Evolutionary conservation across 2,329 filamentous ascomycete species (phyloP), one percentile per base, ranked within the genome.

Genomic region (Botrytis fragariae): DNA sequence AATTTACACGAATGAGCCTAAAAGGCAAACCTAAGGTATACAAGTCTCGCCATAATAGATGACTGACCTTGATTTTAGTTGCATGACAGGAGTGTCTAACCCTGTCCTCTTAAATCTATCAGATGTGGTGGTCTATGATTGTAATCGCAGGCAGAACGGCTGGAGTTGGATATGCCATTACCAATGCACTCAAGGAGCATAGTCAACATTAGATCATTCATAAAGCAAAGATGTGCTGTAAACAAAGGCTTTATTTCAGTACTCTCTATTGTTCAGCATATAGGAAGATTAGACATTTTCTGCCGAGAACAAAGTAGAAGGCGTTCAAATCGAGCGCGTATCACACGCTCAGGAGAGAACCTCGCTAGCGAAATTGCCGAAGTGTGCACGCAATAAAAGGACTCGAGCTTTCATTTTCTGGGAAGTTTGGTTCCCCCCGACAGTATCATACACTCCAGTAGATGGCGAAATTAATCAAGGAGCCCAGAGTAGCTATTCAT

Each of bases 201-300:
- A 78, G 76, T 44, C 76, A 78, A 63, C 74, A 80, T 75, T 42
- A 76, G 80, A 51, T 77, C 79, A 79, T 42, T 67, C 78, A 59
- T 74, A 80, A 75, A 79, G 78, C 48, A 76, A 79, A 76, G 79
- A 78, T 74, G 78, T 80, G 75, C 29, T 39, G 37, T 35, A 48
- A 48, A 20, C 20, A 48, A n/a, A 35, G 39, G 3, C 18, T 4
- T 2, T 3, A 1, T 32, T n/a, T 51, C 3, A 20, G 22, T 59
- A 20, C 3, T 29, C 10, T 51, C 2, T 48, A 2, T 29, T 57
- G 12, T 45, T 10, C 25, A 18, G 20, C n/a, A 29, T 35, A 62
- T 7, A 18, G 42, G 42, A 62, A 8, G 22, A 70, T 8, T 25
- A 14, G 1, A 4, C 14, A 44, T 70, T 70, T 37, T 14, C 57